Evolutionary conservation across 1,139 yeast species (phyloP), one percentile per base, ranked within the genome.

Genomic region (Candida dubliniensis): DNA sequence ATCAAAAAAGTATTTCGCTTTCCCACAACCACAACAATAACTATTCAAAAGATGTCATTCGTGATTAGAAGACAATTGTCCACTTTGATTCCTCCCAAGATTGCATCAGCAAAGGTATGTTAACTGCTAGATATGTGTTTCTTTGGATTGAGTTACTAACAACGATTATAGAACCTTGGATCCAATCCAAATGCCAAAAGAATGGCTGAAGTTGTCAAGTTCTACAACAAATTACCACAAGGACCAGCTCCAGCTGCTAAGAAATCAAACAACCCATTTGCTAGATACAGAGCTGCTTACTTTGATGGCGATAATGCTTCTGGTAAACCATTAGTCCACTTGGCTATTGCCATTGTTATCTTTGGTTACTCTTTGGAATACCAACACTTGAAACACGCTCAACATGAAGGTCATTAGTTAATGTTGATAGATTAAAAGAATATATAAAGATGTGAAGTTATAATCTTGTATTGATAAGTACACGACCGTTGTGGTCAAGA

Each of bases 21-120:
- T 18, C 23, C 23, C 5, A 18, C 23, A 18, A 18, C 23, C 23
- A 18, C 3, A 3, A 18, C 23, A 18, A 5, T 18, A 18, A 35
- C 31, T 35, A 26, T 35, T 35, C 38, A 24, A 30, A 44, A 40
- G 36, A 87, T 87, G 96, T 87, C 95, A 63, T 84, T 84, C 77
- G 78, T 90, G 71, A 77, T 82, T 66, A 90, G 87, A 84, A 91
- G 97, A 77, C 87, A 86, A 64, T 81, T 93, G 71, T 90, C 98
- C 58, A 87, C 98, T 63, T 81, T 93, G 76, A 90, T 93, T 65
- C 99, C 99, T 61, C 99, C 99, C 67, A 93, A 93, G 95, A 84
- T 93, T 66, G 97, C 96, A 49, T 90, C 98, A 53, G 95, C 96
- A 46, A 80, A 84, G 73, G 95, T 86, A 81, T 64, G 91, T 84